Conservation (phyloP, 1,284 basidiomycete species). For the Sporisorium graminicola region DNA sequence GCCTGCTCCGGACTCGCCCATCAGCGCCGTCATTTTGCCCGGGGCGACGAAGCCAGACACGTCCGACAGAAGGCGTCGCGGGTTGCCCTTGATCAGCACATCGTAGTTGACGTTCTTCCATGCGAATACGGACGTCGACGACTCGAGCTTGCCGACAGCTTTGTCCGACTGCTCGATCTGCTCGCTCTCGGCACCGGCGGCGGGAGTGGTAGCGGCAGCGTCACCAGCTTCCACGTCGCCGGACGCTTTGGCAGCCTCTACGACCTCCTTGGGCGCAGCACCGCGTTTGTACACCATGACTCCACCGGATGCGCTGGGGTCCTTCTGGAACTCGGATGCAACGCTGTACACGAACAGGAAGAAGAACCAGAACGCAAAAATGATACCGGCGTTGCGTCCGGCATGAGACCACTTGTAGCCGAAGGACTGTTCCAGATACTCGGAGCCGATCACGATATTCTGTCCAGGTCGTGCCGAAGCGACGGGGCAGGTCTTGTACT, state of each 20-base stretch:
- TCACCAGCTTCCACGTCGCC: conserved; percentile 31
- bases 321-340: conserved; percentile 57
- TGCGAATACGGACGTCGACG: conserved; percentile 51
- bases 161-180: conserved; percentile 11
- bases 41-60: conserved; percentile 71
- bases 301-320: conserved; percentile 56
- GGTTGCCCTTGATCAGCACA: conserved; percentile 55
- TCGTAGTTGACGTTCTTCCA: conserved; percentile 60
- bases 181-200: neutral
- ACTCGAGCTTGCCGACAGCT: conserved; percentile 41
- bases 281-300: conserved; percentile 61
- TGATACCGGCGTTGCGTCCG: conserved; percentile 58
- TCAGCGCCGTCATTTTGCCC: conserved; percentile 61
- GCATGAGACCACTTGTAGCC: conserved; percentile 47
- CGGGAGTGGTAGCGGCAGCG: conserved; percentile 8
- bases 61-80: conserved; percentile 55
- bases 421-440: conserved; percentile 44
- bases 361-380: conserved; percentile 57
- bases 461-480: conserved; percentile 52
- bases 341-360: conserved; percentile 49
- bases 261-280: conserved; percentile 34
- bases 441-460: conserved; percentile 30
- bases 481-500: conserved; percentile 58
- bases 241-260: conserved; percentile 27
- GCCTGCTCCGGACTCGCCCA: conserved; percentile 65